Base-by-base conservation (phyloP, 306 rosid species). In the Inga leiocalycina region DNA sequence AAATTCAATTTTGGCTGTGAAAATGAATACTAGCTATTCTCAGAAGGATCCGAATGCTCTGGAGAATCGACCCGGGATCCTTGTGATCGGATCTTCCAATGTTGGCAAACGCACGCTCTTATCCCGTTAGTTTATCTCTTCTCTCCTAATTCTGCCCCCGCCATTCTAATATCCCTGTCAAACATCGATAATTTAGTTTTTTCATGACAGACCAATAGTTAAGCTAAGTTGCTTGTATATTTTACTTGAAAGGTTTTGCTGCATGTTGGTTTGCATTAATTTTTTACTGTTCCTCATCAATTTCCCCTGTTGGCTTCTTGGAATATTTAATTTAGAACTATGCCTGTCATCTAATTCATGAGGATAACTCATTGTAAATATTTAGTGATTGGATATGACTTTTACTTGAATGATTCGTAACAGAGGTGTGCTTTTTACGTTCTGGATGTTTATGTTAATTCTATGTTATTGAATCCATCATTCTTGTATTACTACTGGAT, bases 81-180 rank as follows among this genome's bases (percentile, higher is more conserved):
- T 93, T 80, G 51, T 95, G 16, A 65, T 95, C 19, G 98, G 98
- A 76, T 81, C 93, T 78, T 82, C 98, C 81, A 89, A 83, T 74
- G 98, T 90, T 54, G 98, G 93, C 88, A 93, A 95, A 86, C 94
- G 93, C 83, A 90, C 97, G 22, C 92, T 95, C 57, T 76, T 93
- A 27, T 95, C 97, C 49, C 92, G 98, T 95, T 89, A 75, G 77
- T 45, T 5, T 56, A 76, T 32, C 66, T 65, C 81, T 43, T 62
- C 69, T 44, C 43, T 41, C 76, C 78, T 34, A 5, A 4, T 67
- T 32, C 3, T 16, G 24, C 30, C 16, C 41, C 13, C 24, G 30
- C 17, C 12, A 9, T 56, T 56, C 51, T 6, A 56, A 35, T 52
- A 6, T 12, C 11, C 17, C 8, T 10, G 11, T 51, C 65, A 14